A percentile compares a stretch with the other conserved stretches of the same genome.
These are phyloP conservation scores for Stachybotrys chlorohalonatus DNA, from an alignment of 2,329 filamentous ascomycete species.

Conservation along the genomic window DNA sequence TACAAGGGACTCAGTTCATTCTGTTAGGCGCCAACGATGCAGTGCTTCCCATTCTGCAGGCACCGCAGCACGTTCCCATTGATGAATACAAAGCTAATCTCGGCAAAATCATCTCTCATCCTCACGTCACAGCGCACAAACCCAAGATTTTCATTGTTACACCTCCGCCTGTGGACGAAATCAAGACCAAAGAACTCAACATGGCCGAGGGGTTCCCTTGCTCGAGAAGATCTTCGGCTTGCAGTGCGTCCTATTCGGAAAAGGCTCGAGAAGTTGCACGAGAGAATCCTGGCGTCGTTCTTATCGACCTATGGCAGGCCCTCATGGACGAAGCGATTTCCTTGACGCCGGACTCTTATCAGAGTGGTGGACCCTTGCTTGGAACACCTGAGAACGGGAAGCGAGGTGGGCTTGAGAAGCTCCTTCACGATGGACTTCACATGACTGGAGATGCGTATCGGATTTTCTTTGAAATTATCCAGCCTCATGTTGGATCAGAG, in stretches of 20 bases:
- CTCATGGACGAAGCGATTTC: conserved; percentile 63
- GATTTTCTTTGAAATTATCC: conserved; percentile 39
- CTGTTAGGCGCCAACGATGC: conserved; percentile 92
- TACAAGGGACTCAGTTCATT: conserved; percentile 43
- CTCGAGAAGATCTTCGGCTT: conserved; percentile 34
- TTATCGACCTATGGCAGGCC: conserved; percentile 72
- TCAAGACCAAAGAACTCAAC: conserved; percentile 46
- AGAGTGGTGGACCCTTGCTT: conserved; percentile 35
- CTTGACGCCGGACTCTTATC: conserved; percentile 48
- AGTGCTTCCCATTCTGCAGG: conserved; percentile 51
- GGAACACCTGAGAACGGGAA: conserved; percentile 41
- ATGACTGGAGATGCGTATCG: conserved; percentile 44
- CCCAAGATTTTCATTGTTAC: conserved; percentile 70
- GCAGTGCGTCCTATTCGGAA: conserved; percentile 48
- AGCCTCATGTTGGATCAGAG: conserved; percentile 37
- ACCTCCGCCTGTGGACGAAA: conserved; percentile 76
- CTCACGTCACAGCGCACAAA: conserved; percentile 57
- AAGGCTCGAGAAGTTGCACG: conserved; percentile 58
- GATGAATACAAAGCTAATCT: conserved; percentile 67
- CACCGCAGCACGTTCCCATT: conserved; percentile 70
- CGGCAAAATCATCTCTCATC: conserved; percentile 61
- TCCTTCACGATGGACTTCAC: conserved; percentile 51
- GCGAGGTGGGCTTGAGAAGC: conserved; percentile 38
- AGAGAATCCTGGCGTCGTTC: conserved; percentile 54
- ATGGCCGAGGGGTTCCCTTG: conserved; percentile 33